Evolutionary conservation across 768 basidiomycete species (phyloP).

Genomic region (Tylopilus subfusipes): DNA sequence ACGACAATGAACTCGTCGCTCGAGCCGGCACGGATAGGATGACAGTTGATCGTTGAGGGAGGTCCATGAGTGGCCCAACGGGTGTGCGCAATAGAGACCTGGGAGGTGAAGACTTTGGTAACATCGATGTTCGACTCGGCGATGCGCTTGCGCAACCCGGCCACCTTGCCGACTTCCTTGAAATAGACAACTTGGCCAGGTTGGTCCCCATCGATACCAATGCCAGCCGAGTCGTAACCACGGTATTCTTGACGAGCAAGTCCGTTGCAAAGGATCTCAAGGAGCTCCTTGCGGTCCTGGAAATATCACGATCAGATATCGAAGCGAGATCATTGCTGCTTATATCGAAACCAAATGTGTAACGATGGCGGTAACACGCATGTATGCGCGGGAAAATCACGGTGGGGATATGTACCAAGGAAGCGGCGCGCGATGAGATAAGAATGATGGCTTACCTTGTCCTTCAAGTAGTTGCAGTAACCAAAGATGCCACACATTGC

Average conservation of each 20-base stretch:
- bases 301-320: conserved; percentile 8
- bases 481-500: conserved; percentile 94
- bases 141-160: conserved; percentile 86
- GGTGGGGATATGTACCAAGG: not conserved
- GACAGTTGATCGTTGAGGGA: conserved; percentile 86
- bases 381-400: conserved; percentile 7
- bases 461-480: conserved; percentile 92
- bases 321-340: conserved; percentile 10
- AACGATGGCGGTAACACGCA: conserved; percentile 1
- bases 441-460: conserved; percentile 63
- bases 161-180: conserved; percentile 98
- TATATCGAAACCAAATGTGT: conserved; percentile 15
- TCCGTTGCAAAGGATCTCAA: conserved; percentile 87
- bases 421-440: not conserved
- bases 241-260: conserved; percentile 96
- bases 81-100: conserved; percentile 97
- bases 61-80: conserved; percentile 99
- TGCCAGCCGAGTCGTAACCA: conserved; percentile 94
- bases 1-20: conserved; percentile 86
- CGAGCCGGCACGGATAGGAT: conserved; percentile 85
- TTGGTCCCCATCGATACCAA: conserved; percentile 90
- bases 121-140: conserved; percentile 67
- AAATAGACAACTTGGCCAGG: conserved; percentile 74
- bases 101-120: conserved; percentile 71
- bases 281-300: conserved; percentile 84